Conservation (phyloP, 23 red algal genomes). For the Gracilaria vermiculophylla region DNA sequence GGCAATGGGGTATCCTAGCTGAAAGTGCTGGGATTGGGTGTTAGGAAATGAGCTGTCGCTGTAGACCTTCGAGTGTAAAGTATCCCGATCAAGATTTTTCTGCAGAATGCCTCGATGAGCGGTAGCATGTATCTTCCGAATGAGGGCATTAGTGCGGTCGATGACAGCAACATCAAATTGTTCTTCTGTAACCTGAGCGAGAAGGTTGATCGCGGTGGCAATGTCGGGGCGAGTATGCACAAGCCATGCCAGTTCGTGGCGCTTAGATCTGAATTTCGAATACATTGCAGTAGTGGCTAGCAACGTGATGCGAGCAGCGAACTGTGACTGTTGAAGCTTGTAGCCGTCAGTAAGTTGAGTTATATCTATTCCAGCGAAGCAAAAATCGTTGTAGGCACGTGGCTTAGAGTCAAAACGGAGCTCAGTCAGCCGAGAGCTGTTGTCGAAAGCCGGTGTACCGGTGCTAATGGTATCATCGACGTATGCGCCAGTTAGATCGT, state of each 20-base stretch:
- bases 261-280: neutral
- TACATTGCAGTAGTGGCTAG: neutral
- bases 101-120: neutral
- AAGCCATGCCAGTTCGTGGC: constrained; percentile 40
- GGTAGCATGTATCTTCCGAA: neutral
- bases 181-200: constrained; percentile 28
- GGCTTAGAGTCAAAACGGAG: constrained; percentile 2
- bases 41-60: constrained; percentile 14
- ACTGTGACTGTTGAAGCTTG: constrained; percentile 6
- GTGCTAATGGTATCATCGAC: constrained; percentile 19
- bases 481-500: constrained; percentile 4
- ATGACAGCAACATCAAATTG: neutral
- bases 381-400: neutral
- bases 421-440: neutral
- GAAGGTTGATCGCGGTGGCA: neutral
- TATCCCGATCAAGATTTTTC: neutral
- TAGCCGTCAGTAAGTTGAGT: neutral
- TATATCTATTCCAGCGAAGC: constrained; percentile 27
- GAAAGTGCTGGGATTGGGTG: neutral
- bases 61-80: constrained; percentile 11
- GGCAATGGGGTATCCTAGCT: constrained; percentile 19
- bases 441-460: neutral
- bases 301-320: neutral
- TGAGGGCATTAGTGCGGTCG: neutral
- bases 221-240: constrained; percentile 40